Percentiles rank a stretch among this genome's conserved stretches.
Evolutionary conservation across 2,329 filamentous ascomycete genomes (phyloP).

Genomic region (Blastomyces silverae): DNA sequence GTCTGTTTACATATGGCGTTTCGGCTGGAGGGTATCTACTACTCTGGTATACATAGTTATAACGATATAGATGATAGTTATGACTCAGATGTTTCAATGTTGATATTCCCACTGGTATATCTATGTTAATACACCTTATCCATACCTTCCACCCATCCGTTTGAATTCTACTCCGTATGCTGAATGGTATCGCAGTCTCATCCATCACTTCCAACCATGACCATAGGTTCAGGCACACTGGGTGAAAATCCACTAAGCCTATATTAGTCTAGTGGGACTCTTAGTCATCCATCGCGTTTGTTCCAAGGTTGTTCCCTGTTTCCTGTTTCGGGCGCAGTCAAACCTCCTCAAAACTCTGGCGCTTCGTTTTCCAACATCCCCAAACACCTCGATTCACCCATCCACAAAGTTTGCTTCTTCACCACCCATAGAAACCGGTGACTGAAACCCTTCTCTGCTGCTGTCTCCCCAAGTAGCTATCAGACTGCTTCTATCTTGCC

Average conservation of each 20-base stretch:
- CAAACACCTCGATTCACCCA: constrained; percentile 3
- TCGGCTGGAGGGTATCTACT: too few relatives aligned
- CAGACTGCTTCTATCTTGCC: not conserved
- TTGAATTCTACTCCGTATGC: too few relatives aligned
- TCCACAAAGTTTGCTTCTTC: not conserved
- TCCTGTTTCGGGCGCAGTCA: too few relatives aligned
- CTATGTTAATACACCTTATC: not conserved
- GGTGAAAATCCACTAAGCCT: not conserved
- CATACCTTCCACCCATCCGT: not conserved
- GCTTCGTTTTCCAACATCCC: constrained; percentile 12
- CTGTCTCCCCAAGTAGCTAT: not conserved
- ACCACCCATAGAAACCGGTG: not conserved
- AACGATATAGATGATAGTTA: not conserved
- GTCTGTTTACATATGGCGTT: not conserved
- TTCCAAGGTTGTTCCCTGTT: too few relatives aligned
- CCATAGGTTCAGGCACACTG: too few relatives aligned
- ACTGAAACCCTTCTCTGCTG: not conserved
- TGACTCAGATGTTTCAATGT: not conserved
- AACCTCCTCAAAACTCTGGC: not conserved
- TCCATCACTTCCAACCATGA: too few relatives aligned
- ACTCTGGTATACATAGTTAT: not conserved
- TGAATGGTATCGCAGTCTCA: too few relatives aligned
- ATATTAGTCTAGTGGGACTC: not conserved
- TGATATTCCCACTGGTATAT: not conserved
- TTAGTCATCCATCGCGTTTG: too few relatives aligned